Evolutionary conservation across 2,329 filamentous ascomycete species (phyloP).

Genomic region (Fusarium concolor): DNA sequence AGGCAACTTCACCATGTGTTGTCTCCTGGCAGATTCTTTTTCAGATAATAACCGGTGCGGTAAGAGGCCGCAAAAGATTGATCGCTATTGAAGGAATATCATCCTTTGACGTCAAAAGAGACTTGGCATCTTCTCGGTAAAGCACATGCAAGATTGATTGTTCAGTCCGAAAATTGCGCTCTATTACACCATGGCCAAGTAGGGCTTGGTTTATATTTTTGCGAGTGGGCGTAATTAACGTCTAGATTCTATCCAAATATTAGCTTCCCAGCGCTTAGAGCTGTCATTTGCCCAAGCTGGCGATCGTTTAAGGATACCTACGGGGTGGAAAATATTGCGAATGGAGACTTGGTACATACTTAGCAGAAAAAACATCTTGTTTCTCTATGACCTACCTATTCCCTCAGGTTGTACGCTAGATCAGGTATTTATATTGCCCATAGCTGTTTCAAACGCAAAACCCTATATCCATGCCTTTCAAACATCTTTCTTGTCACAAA

Average conservation of each 20-base stretch:
- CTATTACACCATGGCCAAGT: conserved; percentile 14
- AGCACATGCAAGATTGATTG: conserved; percentile 1
- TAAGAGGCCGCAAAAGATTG: background rate
- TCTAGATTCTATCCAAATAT: conserved; percentile 15
- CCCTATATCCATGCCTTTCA: conserved; percentile 7
- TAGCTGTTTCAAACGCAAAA: conserved; percentile 18
- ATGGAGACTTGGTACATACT: background rate
- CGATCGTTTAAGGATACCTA: conserved; percentile 3
- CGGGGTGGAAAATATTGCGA: conserved; percentile 8
- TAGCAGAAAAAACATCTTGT: background rate
- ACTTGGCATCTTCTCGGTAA: background rate
- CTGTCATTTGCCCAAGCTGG: conserved; percentile 26
- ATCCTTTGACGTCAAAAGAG: conserved; percentile 19
- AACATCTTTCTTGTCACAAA: conserved; percentile 18
- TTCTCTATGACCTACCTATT: background rate
- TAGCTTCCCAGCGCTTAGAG: conserved; percentile 9
- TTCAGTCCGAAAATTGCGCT: conserved; percentile 24
- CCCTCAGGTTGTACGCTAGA: background rate
- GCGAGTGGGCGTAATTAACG: conserved; percentile 28
- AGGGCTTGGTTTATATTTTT: conserved; percentile 9
- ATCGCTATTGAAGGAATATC: conserved; percentile 4
- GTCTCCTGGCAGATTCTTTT: background rate
- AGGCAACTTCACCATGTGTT: conserved; percentile 11
- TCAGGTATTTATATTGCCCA: background rate
- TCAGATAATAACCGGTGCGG: background rate